phyloP scores from a whole-genome alignment of 2,329 filamentous ascomycete species.

The Pseudogymnoascus sp. region DNA sequence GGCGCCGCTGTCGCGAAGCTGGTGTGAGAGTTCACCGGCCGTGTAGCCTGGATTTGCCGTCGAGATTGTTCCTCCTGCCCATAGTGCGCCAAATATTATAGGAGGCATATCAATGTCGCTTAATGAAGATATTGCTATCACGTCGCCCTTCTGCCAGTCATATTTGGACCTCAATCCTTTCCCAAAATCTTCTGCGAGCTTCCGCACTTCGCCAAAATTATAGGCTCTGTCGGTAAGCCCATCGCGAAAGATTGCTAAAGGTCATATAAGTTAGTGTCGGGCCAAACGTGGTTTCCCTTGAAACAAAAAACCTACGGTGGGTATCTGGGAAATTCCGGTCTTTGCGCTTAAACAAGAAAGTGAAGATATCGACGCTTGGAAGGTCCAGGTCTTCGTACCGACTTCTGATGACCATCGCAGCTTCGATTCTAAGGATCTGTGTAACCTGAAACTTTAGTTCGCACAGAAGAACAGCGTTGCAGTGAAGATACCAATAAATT shows the following conservation, averaged over 20 bases:
- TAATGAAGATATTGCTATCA: constrained; percentile 70
- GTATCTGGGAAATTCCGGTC: constrained; percentile 60
- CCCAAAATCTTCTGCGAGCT: constrained; percentile 64
- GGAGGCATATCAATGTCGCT: constrained; percentile 75
- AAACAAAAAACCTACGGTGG: constrained; percentile 53
- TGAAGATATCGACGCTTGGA: constrained; percentile 71
- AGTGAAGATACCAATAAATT: background rate
- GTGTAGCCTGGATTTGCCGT: constrained; percentile 83
- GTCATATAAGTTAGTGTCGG: background rate
- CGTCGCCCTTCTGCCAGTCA: constrained; percentile 75
- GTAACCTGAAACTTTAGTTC: background rate
- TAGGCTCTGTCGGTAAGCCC: constrained; percentile 60
- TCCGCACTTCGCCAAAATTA: constrained; percentile 61
- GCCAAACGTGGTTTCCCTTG: background rate
- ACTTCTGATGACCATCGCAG: background rate
- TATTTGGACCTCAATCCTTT: constrained; percentile 67
- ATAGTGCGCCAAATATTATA: constrained; percentile 67
- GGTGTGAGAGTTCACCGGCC: constrained; percentile 71
- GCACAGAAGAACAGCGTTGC: background rate
- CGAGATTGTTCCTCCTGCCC: constrained; percentile 69
- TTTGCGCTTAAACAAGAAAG: constrained; percentile 65
- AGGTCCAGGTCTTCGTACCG: constrained; percentile 58
- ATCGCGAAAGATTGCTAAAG: constrained; percentile 69
- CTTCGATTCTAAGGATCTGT: background rate
- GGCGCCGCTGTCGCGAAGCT: constrained; percentile 67